These are phyloP conservation scores for Saccharomyces kudriavzevii DNA, from an alignment of 805 yeast genomes.

Conservation along the genomic window DNA sequence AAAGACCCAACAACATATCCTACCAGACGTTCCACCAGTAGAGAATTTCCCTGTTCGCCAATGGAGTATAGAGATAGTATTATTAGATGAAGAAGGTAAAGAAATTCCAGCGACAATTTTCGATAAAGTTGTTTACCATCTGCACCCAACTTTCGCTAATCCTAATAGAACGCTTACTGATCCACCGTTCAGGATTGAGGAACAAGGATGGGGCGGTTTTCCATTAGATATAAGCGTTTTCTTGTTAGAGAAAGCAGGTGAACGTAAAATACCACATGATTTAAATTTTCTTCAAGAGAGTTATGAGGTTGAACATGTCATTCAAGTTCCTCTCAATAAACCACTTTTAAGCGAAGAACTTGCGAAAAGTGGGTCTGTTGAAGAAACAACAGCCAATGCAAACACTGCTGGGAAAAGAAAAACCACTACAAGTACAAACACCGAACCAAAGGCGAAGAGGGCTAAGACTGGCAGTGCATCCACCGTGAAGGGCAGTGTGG, in stretches of 20 bases:
- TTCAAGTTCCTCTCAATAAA: constrained; percentile 69
- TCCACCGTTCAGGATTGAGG: constrained; percentile 81
- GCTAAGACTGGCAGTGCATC: constrained; percentile 36
- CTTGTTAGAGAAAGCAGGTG: constrained; percentile 84
- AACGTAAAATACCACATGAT: constrained; percentile 79
- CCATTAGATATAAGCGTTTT: constrained; percentile 76
- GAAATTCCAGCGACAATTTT: constrained; percentile 84
- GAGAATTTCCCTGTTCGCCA: constrained; percentile 90
- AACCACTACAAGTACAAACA: constrained; percentile 8
- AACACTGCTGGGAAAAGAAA: constrained; percentile 23
- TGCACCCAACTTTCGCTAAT: constrained; percentile 91
- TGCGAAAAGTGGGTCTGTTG: constrained; percentile 77
- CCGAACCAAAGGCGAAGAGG: constrained; percentile 40
- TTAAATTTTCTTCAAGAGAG: constrained; percentile 74
- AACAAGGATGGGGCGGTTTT: constrained; percentile 98
- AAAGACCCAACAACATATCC: constrained; percentile 75
- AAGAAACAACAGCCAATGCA: constrained; percentile 35
- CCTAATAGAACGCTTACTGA: constrained; percentile 76
- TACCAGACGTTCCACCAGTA: constrained; percentile 76
- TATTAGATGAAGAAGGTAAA: constrained; percentile 73
- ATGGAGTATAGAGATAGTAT: constrained; percentile 75
- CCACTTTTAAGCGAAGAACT: constrained; percentile 64
- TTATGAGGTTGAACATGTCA: constrained; percentile 69
- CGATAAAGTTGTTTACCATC: constrained; percentile 85
- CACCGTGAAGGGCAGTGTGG: constrained; percentile 66